Evolutionary conservation across 306 rosid species (phyloP).

Genomic region (Canavalia ensiformis): DNA sequence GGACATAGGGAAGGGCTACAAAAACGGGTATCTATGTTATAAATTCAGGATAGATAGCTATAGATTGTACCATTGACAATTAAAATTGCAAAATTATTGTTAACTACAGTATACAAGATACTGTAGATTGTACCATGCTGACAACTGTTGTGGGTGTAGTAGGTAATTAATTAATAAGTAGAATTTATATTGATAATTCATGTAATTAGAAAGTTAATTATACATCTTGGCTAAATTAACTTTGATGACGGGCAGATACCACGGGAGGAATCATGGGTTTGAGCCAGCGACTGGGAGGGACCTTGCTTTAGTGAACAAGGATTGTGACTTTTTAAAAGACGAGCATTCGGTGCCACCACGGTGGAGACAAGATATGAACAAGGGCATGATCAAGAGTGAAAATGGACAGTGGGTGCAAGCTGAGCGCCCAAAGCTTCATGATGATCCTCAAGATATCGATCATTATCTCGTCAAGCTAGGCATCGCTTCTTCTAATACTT

Average conservation of each 20-base stretch:
- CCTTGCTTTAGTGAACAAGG: slow-evolving; percentile 87
- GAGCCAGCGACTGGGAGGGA: slow-evolving; percentile 71
- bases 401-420: slow-evolving; percentile 82
- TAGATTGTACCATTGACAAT: no score
- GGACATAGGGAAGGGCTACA: no score
- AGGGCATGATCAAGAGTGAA: slow-evolving; percentile 65
- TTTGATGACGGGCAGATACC: slow-evolving; percentile 63
- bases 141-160: no score
- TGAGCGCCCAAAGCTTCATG: slow-evolving; percentile 62
- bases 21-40: no score
- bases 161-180: no score
- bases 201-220: not conserved
- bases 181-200: no score
- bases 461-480: slow-evolving; percentile 58
- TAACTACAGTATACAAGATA: no score
- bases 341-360: slow-evolving; percentile 80
- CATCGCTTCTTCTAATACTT: slow-evolving; percentile 30
- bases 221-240: not conserved
- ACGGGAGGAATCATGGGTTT: slow-evolving; percentile 65
- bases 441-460: slow-evolving; percentile 63
- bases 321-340: slow-evolving; percentile 77
- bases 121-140: no score
- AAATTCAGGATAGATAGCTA: no score
- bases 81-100: no score
- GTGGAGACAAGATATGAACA: slow-evolving; percentile 90